Conservation (phyloP, 805 yeast genomes). For the Kazachstania bromeliacearum region DNA sequence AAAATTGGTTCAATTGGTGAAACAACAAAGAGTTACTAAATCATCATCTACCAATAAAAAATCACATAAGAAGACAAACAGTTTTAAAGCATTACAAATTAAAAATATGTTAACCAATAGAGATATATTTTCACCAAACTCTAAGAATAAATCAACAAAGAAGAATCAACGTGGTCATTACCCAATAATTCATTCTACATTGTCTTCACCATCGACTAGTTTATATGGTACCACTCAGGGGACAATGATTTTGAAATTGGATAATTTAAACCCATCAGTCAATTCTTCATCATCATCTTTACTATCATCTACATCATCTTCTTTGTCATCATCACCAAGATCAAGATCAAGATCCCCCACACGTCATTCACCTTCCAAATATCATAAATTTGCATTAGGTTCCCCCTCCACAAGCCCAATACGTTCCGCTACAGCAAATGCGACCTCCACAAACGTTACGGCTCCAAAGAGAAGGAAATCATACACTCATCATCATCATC, state of each 20-base stretch:
- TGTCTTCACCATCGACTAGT: conserved; percentile 10
- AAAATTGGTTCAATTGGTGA: conserved; percentile 25
- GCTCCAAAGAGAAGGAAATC: conserved; percentile 2
- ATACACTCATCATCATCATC: conserved; percentile 3
- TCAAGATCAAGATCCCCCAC: conserved; percentile 3
- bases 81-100: conserved; percentile 29
- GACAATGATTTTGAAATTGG: too few species aligned
- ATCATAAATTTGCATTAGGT: conserved; percentile 1
- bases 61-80: conserved; percentile 28
- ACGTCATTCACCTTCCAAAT: conserved; percentile 4
- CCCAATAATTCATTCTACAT: conserved; percentile 2
- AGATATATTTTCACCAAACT: conserved; percentile 21
- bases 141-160: conserved; percentile 9
- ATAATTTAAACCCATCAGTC: too few species aligned
- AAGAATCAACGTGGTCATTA: too few species aligned
- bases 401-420: conserved; percentile 1
- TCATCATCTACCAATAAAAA: not conserved
- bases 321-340: conserved; percentile 2
- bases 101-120: conserved; percentile 26
- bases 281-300: too few species aligned
- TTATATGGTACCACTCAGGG: conserved; percentile 4
- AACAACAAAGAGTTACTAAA: conserved; percentile 7
- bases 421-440: not conserved
- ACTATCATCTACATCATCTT: too few species aligned
- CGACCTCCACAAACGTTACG: not conserved